These are phyloP conservation scores for Puccinellia tenuiflora DNA, from an alignment of 176 grass and related monocot species.

Conservation along the genomic window DNA sequence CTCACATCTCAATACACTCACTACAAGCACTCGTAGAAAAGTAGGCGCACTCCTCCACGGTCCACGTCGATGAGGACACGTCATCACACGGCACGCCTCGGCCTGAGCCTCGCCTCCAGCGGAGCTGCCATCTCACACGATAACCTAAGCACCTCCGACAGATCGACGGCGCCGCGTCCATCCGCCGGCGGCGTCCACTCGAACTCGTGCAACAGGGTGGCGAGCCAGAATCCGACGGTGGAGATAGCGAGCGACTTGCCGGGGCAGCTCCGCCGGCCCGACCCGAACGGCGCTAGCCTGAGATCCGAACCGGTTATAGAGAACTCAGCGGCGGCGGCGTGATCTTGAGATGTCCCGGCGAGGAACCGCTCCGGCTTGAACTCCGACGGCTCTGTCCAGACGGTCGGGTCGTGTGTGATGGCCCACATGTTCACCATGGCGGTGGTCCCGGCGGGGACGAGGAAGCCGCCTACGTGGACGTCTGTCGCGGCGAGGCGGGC, in stretches of 20 bases:
- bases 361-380: constrained; percentile 51
- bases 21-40: background rate
- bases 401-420: constrained; percentile 49
- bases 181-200: constrained; percentile 32
- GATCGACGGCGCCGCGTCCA: constrained; percentile 13
- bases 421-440: constrained; percentile 98
- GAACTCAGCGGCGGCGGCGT: background rate
- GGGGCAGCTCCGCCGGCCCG: constrained; percentile 61
- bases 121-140: constrained; percentile 80
- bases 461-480: constrained; percentile 23
- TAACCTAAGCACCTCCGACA: constrained; percentile 73
- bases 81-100: constrained; percentile 12
- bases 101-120: constrained; percentile 38
- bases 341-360: background rate
- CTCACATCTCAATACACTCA: background rate
- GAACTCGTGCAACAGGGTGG: constrained; percentile 59
- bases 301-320: constrained; percentile 51
- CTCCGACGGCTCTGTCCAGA: constrained; percentile 40
- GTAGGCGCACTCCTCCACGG: background rate
- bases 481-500: constrained; percentile 64
- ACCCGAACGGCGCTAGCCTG: constrained; percentile 71
- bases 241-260: constrained; percentile 65
- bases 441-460: constrained; percentile 55
- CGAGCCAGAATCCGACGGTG: constrained; percentile 58
- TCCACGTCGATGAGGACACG: background rate